Evolutionary conservation across 225 moss, liverwort and hornwort species (phyloP), one percentile per base, ranked within the genome.

Genomic region (Straminergon stramineum): DNA sequence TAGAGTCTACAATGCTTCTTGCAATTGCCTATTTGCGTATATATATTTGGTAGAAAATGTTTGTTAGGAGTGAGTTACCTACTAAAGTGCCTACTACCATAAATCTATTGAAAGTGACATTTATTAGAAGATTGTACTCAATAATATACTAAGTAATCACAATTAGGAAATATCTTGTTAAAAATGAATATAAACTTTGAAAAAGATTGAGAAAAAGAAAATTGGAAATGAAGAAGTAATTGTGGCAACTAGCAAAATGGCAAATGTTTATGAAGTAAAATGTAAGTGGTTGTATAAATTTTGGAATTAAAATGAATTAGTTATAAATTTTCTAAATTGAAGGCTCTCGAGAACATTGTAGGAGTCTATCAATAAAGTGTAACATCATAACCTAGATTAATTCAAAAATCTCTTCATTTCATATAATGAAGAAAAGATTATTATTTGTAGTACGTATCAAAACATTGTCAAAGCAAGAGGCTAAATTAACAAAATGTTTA

Each of bases 21-120:
- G 15, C 8, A 39, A 7, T 70, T 70, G 70, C 13, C 0, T 0
- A 8, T 0, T 70, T 70, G 70, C 13, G 0, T 0, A 8, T 0
- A 70, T 4, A 39, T 23, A 13, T 8, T 39, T 39, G 8, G 7
- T 70, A 3, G 39, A 39, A 70, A 21, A n/a, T 8, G 14, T 70
- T 70, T 24, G 8, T 14, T 39, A 39, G 15, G 5, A 14, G 24
- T 24, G 5, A 14, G 24, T 24, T 14, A 39, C 15, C 8, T 4
- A 39, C 15, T 39, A 70, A 39, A 70, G 39, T 39, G 14, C 0
- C 13, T 2, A n/a, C 20, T n/a, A 22, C 0, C 1, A 23, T 22
- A 17, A 68, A 68, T 37, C 4, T n/a, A n/a, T 69, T 70, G 7
- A 1, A 39, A 39, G 13, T n/a, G n/a, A n/a, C 69, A 39, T 7